Evolutionary conservation across 768 basidiomycete species (phyloP).

Genomic region (Amyloporia xantha): DNA sequence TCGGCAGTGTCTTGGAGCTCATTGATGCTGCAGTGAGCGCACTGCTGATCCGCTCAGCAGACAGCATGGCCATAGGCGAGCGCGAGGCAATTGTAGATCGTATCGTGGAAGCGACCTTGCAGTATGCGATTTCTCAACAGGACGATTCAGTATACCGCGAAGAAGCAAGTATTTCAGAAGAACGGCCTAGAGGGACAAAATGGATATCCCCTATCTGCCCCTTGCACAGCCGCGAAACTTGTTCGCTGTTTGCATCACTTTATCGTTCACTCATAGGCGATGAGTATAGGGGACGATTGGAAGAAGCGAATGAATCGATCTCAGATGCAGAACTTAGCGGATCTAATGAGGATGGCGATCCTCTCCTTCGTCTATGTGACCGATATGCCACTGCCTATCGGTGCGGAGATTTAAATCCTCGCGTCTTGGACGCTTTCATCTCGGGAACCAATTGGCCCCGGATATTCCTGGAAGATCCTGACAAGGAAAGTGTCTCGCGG

Average conservation of each 20-base stretch:
- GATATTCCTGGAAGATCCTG: constrained; percentile 74
- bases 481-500: constrained; percentile 57
- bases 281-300: background rate
- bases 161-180: background rate
- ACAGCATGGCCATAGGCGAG: constrained; percentile 51
- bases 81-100: constrained; percentile 57
- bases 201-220: constrained; percentile 57
- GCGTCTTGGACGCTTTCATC: constrained; percentile 51
- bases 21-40: constrained; percentile 62
- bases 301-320: background rate
- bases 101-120: constrained; percentile 67
- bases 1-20: constrained; percentile 71
- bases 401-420: constrained; percentile 47
- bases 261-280: constrained; percentile 28
- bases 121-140: constrained; percentile 66
- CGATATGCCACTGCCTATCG: constrained; percentile 62
- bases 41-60: constrained; percentile 45
- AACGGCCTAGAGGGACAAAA: constrained; percentile 16
- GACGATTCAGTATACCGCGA: constrained; percentile 22
- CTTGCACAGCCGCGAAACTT: constrained; percentile 51
- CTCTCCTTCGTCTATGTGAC: constrained; percentile 29
- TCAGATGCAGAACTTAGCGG: constrained; percentile 14
- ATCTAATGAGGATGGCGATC: constrained; percentile 15
- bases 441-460: constrained; percentile 65
- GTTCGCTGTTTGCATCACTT: constrained; percentile 47